These are phyloP conservation scores for Lotus japonicus DNA, from an alignment of 306 rosid species.

Conservation along the genomic window DNA sequence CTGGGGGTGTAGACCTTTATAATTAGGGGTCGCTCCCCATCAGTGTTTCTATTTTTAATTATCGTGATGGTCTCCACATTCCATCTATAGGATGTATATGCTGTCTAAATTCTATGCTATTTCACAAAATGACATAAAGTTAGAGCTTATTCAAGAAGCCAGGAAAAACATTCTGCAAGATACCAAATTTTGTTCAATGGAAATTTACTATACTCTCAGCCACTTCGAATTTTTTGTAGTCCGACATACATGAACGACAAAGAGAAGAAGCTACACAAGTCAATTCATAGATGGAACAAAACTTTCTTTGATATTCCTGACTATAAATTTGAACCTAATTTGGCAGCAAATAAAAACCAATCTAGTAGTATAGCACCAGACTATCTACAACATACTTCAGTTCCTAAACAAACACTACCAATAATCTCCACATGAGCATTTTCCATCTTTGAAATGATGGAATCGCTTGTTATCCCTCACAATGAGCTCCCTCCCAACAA, in stretches of 20 bases:
- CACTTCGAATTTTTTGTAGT: neutral
- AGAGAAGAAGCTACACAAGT: neutral
- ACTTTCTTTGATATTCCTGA: neutral
- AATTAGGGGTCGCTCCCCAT: no score
- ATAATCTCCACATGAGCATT: slow-evolving; percentile 89
- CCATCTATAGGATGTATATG: neutral
- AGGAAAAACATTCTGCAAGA: neutral
- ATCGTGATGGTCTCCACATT: neutral
- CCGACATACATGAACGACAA: neutral
- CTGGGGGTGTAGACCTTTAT: no score
- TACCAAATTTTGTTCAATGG: neutral
- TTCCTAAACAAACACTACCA: slow-evolving; percentile 42
- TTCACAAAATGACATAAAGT: neutral
- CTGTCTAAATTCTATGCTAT: neutral
- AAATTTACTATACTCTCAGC: neutral
- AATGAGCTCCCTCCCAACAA: slow-evolving; percentile 90
- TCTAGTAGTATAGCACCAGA: neutral
- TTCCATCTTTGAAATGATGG: slow-evolving; percentile 87
- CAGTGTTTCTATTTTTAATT: neutral
- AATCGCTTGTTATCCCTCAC: slow-evolving; percentile 94
- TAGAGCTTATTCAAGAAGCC: neutral
- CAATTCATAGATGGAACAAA: slow-evolving; percentile 16
- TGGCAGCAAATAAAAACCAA: slow-evolving; percentile 19
- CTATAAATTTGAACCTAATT: neutral
- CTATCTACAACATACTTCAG: slow-evolving; percentile 15